Evolutionary conservation across 2,329 filamentous ascomycete species (phyloP).

Genomic region (Fusarium neocosmosporiellum): DNA sequence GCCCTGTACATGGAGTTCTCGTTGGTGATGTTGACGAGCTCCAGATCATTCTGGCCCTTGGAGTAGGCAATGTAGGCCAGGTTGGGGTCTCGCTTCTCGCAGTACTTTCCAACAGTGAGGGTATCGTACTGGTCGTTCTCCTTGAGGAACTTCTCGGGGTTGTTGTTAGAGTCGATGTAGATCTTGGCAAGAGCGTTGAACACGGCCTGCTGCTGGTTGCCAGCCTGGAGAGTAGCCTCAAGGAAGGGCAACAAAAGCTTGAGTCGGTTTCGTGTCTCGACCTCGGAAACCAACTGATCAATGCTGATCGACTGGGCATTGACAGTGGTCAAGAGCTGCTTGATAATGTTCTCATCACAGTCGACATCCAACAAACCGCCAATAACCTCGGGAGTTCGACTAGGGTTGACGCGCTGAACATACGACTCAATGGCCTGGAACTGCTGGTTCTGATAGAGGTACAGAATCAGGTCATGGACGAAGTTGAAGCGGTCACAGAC

Average conservation of each 20-base stretch:
- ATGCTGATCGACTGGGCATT: slow-evolving; percentile 89
- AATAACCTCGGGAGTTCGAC: slow-evolving; percentile 89
- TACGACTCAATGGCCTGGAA: slow-evolving; percentile 99
- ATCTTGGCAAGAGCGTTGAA: slow-evolving; percentile 99
- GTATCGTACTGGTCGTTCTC: slow-evolving; percentile 98
- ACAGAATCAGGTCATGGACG: slow-evolving; percentile 94
- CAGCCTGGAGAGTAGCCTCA: slow-evolving; percentile 87
- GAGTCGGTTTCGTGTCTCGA: slow-evolving; percentile 94
- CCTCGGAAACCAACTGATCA: slow-evolving; percentile 91
- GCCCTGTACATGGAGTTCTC: slow-evolving; percentile 99
- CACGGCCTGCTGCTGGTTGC: slow-evolving; percentile 95
- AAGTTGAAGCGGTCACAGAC: slow-evolving; percentile 99
- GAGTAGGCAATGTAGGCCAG: slow-evolving; percentile 93
- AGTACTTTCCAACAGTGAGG: slow-evolving; percentile 93
- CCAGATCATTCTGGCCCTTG: slow-evolving; percentile 97
- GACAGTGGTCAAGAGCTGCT: slow-evolving; percentile 86
- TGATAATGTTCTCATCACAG: slow-evolving; percentile 96
- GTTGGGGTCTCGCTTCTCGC: slow-evolving; percentile 97
- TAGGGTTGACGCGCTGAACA: slow-evolving; percentile 95
- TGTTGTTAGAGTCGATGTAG: slow-evolving; percentile 98
- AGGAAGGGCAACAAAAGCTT: slow-evolving; percentile 97
- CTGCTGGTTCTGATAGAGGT: slow-evolving; percentile 98
- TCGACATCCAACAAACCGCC: slow-evolving; percentile 96
- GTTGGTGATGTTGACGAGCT: slow-evolving; percentile 97
- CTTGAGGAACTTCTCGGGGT: slow-evolving; percentile 96